phyloP scores from a whole-genome alignment of 192 early-diverging fungal species.

The Rhizophagus clarus region DNA sequence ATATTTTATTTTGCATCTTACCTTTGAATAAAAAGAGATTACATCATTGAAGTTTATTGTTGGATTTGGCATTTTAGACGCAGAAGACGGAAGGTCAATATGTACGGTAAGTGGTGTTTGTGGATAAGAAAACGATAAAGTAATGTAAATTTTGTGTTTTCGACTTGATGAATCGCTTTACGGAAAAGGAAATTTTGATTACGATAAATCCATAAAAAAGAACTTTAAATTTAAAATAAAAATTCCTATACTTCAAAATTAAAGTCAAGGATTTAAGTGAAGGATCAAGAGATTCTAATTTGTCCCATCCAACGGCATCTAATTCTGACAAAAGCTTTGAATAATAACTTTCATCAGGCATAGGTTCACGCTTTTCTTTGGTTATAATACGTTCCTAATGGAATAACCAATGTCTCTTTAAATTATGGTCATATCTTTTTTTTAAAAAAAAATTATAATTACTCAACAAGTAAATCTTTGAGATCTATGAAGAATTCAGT shows the following conservation, averaged over 20 bases:
- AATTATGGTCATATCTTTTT: neutral
- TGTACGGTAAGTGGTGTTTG: neutral
- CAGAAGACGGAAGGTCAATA: neutral
- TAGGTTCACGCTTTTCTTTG: constrained; percentile 8
- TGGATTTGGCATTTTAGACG: neutral
- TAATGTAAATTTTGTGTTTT: constrained; percentile 17
- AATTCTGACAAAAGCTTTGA: constrained; percentile 19
- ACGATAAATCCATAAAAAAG: neutral
- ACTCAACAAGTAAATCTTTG: constrained; percentile 32
- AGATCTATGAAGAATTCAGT: constrained; percentile 28
- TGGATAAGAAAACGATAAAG: constrained; percentile 23
- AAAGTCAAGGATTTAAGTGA: constrained; percentile 13
- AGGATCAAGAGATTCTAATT: constrained; percentile 29
- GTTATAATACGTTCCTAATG: constrained; percentile 26
- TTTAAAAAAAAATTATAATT: neutral
- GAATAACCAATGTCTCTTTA: neutral
- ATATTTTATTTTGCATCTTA: no score
- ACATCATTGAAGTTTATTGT: neutral
- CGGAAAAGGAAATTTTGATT: neutral
- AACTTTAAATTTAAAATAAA: neutral
- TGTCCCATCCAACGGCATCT: constrained; percentile 29
- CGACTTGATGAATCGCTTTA: constrained; percentile 30
- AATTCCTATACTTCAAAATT: constrained; percentile 7
- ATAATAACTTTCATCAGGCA: constrained; percentile 8
- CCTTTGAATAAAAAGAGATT: constrained; percentile 1